Conservation (phyloP, 2,329 filamentous ascomycete species). For the Pseudogymnoascus sp. region DNA sequence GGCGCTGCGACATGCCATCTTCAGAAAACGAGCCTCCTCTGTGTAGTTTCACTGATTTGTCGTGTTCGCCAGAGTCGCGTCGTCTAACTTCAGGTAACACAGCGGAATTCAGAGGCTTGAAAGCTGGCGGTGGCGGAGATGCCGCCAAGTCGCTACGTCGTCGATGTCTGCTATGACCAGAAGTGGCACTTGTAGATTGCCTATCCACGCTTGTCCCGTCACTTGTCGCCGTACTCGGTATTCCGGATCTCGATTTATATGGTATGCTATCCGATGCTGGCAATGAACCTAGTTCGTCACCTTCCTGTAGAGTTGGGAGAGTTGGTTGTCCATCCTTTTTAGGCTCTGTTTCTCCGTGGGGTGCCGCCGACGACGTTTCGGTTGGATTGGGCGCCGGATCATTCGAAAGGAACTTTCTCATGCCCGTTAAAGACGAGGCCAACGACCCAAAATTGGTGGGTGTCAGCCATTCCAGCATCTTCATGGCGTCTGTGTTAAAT, state of each 20-base stretch:
- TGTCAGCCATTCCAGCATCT: conserved; percentile 64
- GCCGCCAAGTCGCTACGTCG: not conserved
- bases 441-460: conserved; percentile 31
- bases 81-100: not conserved
- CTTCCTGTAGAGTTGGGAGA: not conserved
- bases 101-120: not conserved
- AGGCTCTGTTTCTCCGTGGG: not conserved
- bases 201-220: not conserved
- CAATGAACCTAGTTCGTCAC: not conserved
- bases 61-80: not conserved
- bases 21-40: conserved; percentile 2
- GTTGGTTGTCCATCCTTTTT: not conserved
- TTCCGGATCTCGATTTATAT: not conserved
- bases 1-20: not conserved
- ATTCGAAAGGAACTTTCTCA: not conserved
- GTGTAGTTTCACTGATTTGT: not conserved
- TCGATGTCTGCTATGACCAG: not conserved
- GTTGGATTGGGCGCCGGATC: not conserved
- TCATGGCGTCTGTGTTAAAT: conserved; percentile 57
- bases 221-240: not conserved
- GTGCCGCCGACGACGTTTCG: not conserved
- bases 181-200: not conserved
- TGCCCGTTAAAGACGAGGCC: not conserved
- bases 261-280: not conserved
- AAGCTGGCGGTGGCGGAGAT: not conserved